Percentiles rank a stretch among this genome's conserved stretches.
These are phyloP conservation scores for Avena insularis DNA, from an alignment of 176 grass and related monocot species.

Conservation along the genomic window DNA sequence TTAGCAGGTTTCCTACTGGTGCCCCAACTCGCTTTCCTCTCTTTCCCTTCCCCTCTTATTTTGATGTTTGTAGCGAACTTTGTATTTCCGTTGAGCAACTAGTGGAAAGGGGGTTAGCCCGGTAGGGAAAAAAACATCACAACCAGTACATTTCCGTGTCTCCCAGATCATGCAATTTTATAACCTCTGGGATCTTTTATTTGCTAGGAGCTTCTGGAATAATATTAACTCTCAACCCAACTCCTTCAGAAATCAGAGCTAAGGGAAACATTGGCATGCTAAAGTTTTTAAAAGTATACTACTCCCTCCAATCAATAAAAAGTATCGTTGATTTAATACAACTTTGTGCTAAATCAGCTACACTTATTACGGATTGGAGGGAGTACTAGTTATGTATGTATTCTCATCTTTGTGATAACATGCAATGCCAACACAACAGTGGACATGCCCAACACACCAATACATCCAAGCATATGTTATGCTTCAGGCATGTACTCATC, in stretches of 20 bases:
- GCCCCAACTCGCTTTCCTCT: no score
- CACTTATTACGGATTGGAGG: no score
- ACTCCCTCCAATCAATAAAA: background rate
- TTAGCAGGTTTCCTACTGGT: no score
- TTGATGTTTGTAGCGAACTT: no score
- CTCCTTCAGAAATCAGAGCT: background rate
- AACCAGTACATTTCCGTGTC: background rate
- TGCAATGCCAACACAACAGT: constrained; percentile 2
- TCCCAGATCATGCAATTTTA: background rate
- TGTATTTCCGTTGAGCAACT: no score
- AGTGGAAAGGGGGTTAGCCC: no score
- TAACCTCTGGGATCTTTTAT: no score
- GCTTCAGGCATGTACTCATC: constrained; percentile 6
- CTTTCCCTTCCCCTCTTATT: no score
- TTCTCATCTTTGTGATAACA: background rate
- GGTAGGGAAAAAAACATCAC: background rate
- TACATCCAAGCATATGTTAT: constrained; percentile 11
- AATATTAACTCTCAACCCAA: background rate
- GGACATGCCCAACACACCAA: background rate
- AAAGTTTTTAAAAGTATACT: background rate
- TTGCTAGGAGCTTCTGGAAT: background rate
- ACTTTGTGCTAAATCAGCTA: no score
- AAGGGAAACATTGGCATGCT: background rate
- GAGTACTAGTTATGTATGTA: background rate
- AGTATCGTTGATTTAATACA: no score